These are phyloP conservation scores for Termitomyces sp. DNA, from an alignment of 768 basidiomycete genomes.

Conservation along the genomic window DNA sequence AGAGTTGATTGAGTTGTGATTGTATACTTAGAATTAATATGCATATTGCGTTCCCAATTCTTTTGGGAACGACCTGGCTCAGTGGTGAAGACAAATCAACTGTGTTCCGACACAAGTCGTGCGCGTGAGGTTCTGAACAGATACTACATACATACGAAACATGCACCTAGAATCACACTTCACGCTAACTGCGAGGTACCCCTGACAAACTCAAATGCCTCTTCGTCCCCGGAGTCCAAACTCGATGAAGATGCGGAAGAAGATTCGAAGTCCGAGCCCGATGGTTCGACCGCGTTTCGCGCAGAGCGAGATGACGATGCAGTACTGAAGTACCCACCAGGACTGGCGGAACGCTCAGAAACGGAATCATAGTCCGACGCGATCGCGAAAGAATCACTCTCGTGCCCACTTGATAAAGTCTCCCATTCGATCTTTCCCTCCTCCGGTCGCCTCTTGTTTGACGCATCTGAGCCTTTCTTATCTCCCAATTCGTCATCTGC, in stretches of 20 bases:
- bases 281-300: slow-evolving; percentile 8
- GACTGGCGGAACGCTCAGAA: slow-evolving; percentile 2
- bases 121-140: not conserved
- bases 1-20: not conserved
- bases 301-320: not conserved
- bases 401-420: not conserved
- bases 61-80: not conserved
- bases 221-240: not conserved
- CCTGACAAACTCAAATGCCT: not conserved
- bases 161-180: not conserved
- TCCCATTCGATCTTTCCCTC: not conserved
- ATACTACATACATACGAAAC: not conserved
- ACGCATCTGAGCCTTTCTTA: not conserved
- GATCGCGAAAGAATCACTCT: not conserved
- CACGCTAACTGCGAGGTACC: not conserved
- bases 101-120: not conserved
- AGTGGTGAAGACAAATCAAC: not conserved
- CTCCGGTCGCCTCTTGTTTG: not conserved
- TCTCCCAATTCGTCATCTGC: not conserved
- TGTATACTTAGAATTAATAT: not conserved
- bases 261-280: slow-evolving; percentile 5
- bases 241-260: not conserved
- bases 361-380: slow-evolving; percentile 2
- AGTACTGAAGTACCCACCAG: not conserved
- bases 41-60: too few relatives aligned